Evolutionary conservation across 495 filamentous ascomycete species (phyloP), one percentile per base, ranked within the genome.

Genomic region (Penicillium arizonense): DNA sequence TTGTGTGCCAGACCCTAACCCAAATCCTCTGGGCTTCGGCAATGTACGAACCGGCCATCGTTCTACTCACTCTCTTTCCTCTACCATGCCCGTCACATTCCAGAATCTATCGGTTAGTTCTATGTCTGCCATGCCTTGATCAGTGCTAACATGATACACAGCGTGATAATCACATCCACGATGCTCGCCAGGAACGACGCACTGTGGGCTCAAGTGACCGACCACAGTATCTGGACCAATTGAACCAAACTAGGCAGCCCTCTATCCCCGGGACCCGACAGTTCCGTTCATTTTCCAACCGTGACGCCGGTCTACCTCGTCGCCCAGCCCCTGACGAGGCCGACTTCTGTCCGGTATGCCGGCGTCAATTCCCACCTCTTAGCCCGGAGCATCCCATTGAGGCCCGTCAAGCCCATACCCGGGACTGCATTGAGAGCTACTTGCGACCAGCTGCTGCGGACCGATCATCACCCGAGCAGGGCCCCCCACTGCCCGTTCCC

Each of bases 331-430:
- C 90, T 7, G 72, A 80, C 14, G 93, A 97, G 62, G 87, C 90
- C 56, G 94, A 97, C 67, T 83, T 93, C 50, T 98, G 94, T 63
- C 92, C 92, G 4, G 84, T 97, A 47, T 98, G 94, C 60, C 87
- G 91, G 53, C 72, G 72, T 9, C 81, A 83, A 56, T 82, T 97
- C 6, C 91, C 91, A 0, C 79, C 86, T 8, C 74, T 86, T 18
- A 75, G 71, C 9, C 66, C 76, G 3, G 78, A 88, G 44, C 79
- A 81, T 11, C 84, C 76, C 18, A 82, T 89, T 48, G 67, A 78
- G 10, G 74, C 77, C 1, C 82, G 92, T 11, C 90, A 93, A 65
- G 70, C 77, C 10, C 94, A 98, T 62, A 86, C 96, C 36, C 77
- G 80, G 13, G 74, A 71, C 2, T 98, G 94, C 68, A 92, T 97